Evolutionary conservation across 2,329 filamentous ascomycete genomes (phyloP).

Genomic region (Cryphonectria parasitica): DNA sequence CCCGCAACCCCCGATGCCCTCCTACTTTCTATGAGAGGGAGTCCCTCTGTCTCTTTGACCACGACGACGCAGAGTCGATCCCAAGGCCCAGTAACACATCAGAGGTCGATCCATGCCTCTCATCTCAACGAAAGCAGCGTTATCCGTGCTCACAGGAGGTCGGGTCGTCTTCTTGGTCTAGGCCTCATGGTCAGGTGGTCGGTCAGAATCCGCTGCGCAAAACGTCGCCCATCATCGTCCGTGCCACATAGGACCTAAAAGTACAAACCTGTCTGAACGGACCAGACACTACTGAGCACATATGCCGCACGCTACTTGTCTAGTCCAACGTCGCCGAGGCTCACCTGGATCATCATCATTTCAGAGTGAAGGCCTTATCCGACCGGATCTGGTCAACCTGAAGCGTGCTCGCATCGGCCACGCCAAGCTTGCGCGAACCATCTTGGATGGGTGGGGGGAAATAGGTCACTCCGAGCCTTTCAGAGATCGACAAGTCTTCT

Average conservation of each 20-base stretch:
- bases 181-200: neutral
- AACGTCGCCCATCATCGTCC: neutral
- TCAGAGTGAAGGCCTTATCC: neutral
- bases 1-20: neutral
- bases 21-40: neutral
- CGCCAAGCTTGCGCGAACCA: neutral
- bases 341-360: neutral
- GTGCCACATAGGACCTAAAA: constrained; percentile 7
- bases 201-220: neutral
- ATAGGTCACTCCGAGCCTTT: neutral
- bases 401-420: neutral
- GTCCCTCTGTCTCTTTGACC: neutral
- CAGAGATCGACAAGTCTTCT: neutral
- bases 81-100: neutral
- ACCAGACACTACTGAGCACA: constrained; percentile 1
- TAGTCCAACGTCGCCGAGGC: neutral
- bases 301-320: neutral
- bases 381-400: neutral
- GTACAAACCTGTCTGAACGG: constrained; percentile 30
- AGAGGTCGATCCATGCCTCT: neutral
- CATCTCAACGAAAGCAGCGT: neutral
- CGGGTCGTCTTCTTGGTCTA: neutral
- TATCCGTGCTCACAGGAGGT: neutral
- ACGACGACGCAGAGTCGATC: neutral
- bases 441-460: neutral